Evolutionary conservation across 495 filamentous ascomycete species (phyloP).

Genomic region (Aspergillus wentii): DNA sequence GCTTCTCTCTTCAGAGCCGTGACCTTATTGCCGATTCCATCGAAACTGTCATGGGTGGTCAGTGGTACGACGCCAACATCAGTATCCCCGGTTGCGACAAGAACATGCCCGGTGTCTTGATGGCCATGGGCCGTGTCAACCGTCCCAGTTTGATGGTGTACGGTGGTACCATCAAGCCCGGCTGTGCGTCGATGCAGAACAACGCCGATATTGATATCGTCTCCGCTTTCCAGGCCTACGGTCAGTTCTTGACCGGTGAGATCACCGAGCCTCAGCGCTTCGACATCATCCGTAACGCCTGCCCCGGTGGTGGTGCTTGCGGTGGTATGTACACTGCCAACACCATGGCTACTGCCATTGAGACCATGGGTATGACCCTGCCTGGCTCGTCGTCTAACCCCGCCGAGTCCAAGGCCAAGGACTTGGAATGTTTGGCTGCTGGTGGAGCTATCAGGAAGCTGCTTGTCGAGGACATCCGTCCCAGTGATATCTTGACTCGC

Average conservation of each 20-base stretch:
- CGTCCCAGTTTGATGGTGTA: constrained; percentile 95
- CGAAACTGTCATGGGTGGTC: constrained; percentile 96
- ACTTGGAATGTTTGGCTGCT: constrained; percentile 76
- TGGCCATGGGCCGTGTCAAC: constrained; percentile 96
- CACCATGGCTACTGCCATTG: constrained; percentile 97
- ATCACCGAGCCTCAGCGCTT: constrained; percentile 87
- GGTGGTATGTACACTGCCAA: constrained; percentile 99
- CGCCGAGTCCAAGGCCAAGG: constrained; percentile 80
- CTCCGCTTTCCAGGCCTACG: constrained; percentile 96
- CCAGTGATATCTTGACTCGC: constrained; percentile 84
- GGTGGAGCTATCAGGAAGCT: constrained; percentile 84
- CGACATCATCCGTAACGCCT: constrained; percentile 93
- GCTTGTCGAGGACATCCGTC: constrained; percentile 82
- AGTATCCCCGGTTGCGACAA: constrained; percentile 99
- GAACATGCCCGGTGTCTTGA: constrained; percentile 98
- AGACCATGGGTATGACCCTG: constrained; percentile 92
- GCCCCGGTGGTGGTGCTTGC: constrained; percentile 88
- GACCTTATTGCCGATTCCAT: constrained; percentile 97
- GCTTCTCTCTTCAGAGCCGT: constrained; percentile 87
- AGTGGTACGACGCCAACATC: constrained; percentile 99
- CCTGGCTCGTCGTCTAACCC: constrained; percentile 91
- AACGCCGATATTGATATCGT: constrained; percentile 88
- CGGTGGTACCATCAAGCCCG: constrained; percentile 89
- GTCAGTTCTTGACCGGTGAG: constrained; percentile 86
- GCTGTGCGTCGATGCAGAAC: constrained; percentile 65